Percentiles rank a stretch among this genome's conserved stretches.
These are phyloP conservation scores for Neopestalotiopsis sp. DNA, from an alignment of 2,329 filamentous ascomycete species.

Conservation along the genomic window DNA sequence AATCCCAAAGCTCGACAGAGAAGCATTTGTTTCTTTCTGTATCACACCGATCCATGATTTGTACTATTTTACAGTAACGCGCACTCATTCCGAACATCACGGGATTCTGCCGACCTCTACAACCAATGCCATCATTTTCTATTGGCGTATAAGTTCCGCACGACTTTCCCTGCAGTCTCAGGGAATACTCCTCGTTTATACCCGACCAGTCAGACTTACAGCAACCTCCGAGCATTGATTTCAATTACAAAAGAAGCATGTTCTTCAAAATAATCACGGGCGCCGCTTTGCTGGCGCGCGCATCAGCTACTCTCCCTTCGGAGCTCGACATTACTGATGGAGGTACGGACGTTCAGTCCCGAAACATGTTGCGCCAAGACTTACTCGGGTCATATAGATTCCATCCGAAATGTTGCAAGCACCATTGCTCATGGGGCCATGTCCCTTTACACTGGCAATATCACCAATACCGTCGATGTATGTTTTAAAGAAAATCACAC, in stretches of 20 bases:
- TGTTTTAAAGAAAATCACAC: slow-evolving; percentile 19
- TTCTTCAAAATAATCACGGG: slow-evolving; percentile 35
- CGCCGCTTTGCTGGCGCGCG: slow-evolving; percentile 32
- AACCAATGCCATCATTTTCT: too few relatives aligned
- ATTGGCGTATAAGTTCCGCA: too few relatives aligned
- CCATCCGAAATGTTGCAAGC: slow-evolving; percentile 65
- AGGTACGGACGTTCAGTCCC: slow-evolving; percentile 21
- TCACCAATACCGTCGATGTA: slow-evolving; percentile 54
- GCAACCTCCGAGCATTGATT: not conserved
- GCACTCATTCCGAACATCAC: too few relatives aligned
- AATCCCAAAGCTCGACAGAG: not conserved
- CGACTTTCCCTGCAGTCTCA: not conserved
- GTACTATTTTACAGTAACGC: too few relatives aligned
- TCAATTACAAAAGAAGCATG: slow-evolving; percentile 22
- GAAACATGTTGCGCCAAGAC: not conserved
- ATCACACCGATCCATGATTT: not conserved
- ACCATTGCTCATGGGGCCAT: slow-evolving; percentile 66
- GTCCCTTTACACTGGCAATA: slow-evolving; percentile 69
- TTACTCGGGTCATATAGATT: slow-evolving; percentile 49
- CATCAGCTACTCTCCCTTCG: slow-evolving; percentile 39
- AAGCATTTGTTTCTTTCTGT: not conserved
- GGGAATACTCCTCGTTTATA: not conserved
- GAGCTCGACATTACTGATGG: slow-evolving; percentile 44
- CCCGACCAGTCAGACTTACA: not conserved
- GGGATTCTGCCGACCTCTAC: too few relatives aligned